Conservation (phyloP, 2,329 filamentous ascomycete genomes). For the Apiospora marii region DNA sequence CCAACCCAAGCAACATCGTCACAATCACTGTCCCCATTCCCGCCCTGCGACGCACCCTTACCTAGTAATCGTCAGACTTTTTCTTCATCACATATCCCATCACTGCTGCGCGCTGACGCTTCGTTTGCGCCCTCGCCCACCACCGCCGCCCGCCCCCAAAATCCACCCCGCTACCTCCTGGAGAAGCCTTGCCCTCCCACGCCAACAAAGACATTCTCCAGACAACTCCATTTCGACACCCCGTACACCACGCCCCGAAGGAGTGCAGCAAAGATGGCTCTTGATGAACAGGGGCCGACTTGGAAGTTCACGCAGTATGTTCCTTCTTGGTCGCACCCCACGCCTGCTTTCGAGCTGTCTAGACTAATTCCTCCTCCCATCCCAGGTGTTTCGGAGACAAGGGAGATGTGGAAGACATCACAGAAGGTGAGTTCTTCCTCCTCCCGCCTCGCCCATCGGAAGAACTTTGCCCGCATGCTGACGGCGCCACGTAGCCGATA, state of each 20-base stretch:
- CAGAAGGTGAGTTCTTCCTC: constrained; percentile 72
- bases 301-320: constrained; percentile 25
- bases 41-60: constrained; percentile 8
- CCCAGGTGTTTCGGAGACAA: constrained; percentile 98
- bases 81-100: constrained; percentile 16
- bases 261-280: constrained; percentile 22
- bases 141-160: constrained; percentile 20
- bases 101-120: constrained; percentile 14
- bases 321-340: not conserved
- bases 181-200: constrained; percentile 21
- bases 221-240: constrained; percentile 4
- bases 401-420: constrained; percentile 98
- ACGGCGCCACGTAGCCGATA: constrained; percentile 69
- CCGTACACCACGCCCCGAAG: constrained; percentile 2
- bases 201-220: constrained; percentile 18
- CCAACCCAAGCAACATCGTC: constrained; percentile 20
- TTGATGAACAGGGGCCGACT: constrained; percentile 21
- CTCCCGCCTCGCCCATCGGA: constrained; percentile 33
- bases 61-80: constrained; percentile 22
- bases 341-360: constrained; percentile 1
- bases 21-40: constrained; percentile 10
- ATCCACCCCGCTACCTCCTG: constrained; percentile 17
- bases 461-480: constrained; percentile 29
- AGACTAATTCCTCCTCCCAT: constrained; percentile 3
- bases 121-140: constrained; percentile 15